These are phyloP conservation scores for Ustilago sp. DNA, from an alignment of 1,284 basidiomycete genomes.

Conservation along the genomic window DNA sequence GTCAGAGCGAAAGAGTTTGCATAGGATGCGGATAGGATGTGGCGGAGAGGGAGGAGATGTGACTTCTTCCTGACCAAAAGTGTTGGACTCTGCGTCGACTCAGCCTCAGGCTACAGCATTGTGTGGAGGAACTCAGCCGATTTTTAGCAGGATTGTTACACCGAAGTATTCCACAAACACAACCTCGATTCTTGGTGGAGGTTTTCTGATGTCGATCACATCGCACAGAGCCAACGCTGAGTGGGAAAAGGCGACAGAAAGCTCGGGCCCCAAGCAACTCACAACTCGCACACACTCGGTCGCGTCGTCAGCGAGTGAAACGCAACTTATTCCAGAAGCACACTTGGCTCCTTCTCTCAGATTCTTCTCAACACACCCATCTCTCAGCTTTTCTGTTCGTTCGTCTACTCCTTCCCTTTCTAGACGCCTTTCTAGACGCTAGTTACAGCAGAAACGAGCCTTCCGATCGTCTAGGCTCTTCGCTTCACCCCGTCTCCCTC, in stretches of 20 bases:
- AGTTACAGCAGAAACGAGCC: background rate
- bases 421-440: background rate
- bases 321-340: constrained; percentile 12
- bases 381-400: background rate
- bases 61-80: background rate
- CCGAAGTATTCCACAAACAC: background rate
- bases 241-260: constrained; percentile 6
- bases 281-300: constrained; percentile 11
- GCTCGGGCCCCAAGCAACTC: constrained; percentile 21
- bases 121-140: constrained; percentile 12
- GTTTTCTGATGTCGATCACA: constrained; percentile 40
- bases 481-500: background rate
- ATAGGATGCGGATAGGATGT: background rate
- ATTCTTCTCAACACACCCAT: constrained; percentile 3
- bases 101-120: constrained; percentile 5
- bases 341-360: constrained; percentile 2
- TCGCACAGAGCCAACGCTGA: constrained; percentile 22
- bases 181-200: constrained; percentile 20
- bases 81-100: constrained; percentile 24
- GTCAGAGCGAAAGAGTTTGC: background rate
- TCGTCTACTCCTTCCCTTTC: background rate
- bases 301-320: constrained; percentile 40
- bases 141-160: constrained; percentile 12
- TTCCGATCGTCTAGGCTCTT: background rate
- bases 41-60: background rate